A percentile compares a stretch with the other conserved stretches of the same genome.
Conservation (phyloP, 2,329 filamentous ascomycete species). For the Peltaster fructicola region DNA sequence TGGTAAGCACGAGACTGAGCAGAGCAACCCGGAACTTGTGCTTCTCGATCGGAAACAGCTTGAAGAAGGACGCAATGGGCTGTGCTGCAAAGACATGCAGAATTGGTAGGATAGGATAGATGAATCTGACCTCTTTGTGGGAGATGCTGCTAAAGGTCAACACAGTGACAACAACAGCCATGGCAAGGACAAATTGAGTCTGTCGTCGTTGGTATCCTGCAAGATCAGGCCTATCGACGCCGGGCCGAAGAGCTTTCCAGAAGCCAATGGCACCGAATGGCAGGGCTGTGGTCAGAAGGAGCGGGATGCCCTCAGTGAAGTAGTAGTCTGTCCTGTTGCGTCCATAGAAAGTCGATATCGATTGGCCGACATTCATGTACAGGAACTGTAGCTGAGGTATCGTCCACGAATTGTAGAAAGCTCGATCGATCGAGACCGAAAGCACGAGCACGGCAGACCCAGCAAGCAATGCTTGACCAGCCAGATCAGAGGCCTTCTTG, state of each 20-base stretch:
- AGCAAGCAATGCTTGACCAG: conserved; percentile 6
- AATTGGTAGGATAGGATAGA: conserved; percentile 79
- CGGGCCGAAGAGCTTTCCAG: conserved; percentile 27
- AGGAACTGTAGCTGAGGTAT: conserved; percentile 78
- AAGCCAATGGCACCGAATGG: conserved; percentile 57
- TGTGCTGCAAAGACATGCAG: conserved; percentile 65
- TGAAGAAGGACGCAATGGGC: conserved; percentile 47
- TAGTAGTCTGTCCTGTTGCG: conserved; percentile 87
- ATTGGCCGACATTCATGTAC: conserved; percentile 77
- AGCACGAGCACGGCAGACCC: conserved; percentile 42
- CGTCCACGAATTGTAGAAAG: conserved; percentile 73
- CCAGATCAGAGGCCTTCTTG: too few relatives aligned
- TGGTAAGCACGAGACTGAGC: conserved; percentile 34
- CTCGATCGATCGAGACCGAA: conserved; percentile 51
- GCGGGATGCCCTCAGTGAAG: conserved; percentile 69
- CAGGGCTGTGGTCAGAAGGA: conserved; percentile 67
- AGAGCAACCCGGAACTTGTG: conserved; percentile 30
- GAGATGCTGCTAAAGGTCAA: conserved; percentile 56
- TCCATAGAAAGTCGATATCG: conserved; percentile 83
- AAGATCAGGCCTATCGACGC: conserved; percentile 9
- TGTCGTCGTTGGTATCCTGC: conserved; percentile 5
- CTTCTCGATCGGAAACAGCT: conserved; percentile 16
- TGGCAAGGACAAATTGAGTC: conserved; percentile 33
- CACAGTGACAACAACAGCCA: conserved; percentile 40
- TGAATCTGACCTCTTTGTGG: conserved; percentile 95